These are phyloP conservation scores for Russula foetens DNA, from an alignment of 768 basidiomycete genomes.

Conservation along the genomic window DNA sequence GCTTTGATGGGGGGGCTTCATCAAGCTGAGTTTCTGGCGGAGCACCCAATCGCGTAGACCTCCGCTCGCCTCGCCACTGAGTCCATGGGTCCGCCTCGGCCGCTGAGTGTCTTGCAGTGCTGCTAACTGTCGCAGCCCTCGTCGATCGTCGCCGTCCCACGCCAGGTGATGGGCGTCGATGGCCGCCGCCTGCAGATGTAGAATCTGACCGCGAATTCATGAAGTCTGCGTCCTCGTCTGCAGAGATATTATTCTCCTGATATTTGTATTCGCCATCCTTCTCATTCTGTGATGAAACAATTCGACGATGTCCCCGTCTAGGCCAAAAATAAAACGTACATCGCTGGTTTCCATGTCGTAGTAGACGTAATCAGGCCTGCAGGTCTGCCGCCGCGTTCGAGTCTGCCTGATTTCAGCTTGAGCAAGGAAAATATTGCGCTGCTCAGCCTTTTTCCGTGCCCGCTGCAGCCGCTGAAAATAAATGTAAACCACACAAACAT, in stretches of 20 bases:
- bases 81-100: conserved; percentile 41
- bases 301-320: conserved; percentile 23
- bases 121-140: conserved; percentile 31
- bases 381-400: conserved; percentile 64
- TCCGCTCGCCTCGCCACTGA: conserved; percentile 67
- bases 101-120: conserved; percentile 43
- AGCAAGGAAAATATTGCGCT: conserved; percentile 52
- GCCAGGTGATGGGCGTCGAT: conserved; percentile 10
- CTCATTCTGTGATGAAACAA: conserved; percentile 41
- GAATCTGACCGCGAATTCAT: conserved; percentile 24
- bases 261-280: conserved; percentile 51
- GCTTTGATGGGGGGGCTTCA: conserved; percentile 48
- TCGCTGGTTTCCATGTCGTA: conserved; percentile 57
- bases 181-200: conserved; percentile 11
- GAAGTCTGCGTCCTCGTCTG: conserved; percentile 28
- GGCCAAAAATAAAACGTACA: conserved; percentile 33
- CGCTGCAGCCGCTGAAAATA: conserved; percentile 57
- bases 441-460: conserved; percentile 61
- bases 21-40: conserved; percentile 44
- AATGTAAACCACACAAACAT: conserved; percentile 13
- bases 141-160: conserved; percentile 34
- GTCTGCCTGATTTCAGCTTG: conserved; percentile 76
- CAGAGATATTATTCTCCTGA: conserved; percentile 41
- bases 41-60: conserved; percentile 60
- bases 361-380: conserved; percentile 78